Percentiles rank a stretch among this genome's conserved stretches.
phyloP scores from a whole-genome alignment of 2,329 filamentous ascomycete species.

The Diaporthe humulicola region DNA sequence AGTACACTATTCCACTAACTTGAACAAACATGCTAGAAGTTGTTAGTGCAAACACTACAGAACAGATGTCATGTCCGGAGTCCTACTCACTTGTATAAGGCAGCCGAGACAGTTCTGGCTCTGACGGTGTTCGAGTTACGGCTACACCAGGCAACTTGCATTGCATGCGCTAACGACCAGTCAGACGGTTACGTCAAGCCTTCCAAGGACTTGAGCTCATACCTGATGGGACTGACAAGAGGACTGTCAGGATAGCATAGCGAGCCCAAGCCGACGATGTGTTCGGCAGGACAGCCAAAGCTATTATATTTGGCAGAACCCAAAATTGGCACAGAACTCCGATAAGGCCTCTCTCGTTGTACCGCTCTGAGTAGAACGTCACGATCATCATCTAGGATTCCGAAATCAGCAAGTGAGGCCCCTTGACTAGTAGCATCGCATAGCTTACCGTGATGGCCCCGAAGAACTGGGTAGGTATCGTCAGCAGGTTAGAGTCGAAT shows the following conservation, averaged over 20 bases:
- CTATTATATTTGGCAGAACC: constrained; percentile 3
- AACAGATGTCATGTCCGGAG: too few relatives aligned
- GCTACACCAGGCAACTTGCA: constrained; percentile 20
- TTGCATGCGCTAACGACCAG: neutral
- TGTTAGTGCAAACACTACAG: neutral
- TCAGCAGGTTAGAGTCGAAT: constrained; percentile 68
- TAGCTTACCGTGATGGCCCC: constrained; percentile 40
- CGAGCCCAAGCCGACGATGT: constrained; percentile 1
- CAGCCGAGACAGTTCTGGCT: constrained; percentile 13
- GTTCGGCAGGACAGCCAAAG: neutral
- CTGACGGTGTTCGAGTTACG: constrained; percentile 5
- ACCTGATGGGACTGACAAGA: constrained; percentile 5
- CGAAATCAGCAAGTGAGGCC: constrained; percentile 49
- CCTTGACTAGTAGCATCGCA: constrained; percentile 44
- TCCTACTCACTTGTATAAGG: neutral
- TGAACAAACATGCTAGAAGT: constrained; percentile 6
- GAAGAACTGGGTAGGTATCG: constrained; percentile 60
- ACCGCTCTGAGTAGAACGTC: neutral
- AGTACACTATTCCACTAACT: constrained; percentile 16
- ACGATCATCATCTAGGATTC: neutral
- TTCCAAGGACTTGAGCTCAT: neutral
- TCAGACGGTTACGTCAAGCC: neutral
- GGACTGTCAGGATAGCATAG: neutral
- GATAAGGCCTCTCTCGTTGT: constrained; percentile 3
- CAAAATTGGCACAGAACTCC: constrained; percentile 3